phyloP scores from a whole-genome alignment of 169 alveolate genomes.

The Cryptosporidium viatorum region DNA sequence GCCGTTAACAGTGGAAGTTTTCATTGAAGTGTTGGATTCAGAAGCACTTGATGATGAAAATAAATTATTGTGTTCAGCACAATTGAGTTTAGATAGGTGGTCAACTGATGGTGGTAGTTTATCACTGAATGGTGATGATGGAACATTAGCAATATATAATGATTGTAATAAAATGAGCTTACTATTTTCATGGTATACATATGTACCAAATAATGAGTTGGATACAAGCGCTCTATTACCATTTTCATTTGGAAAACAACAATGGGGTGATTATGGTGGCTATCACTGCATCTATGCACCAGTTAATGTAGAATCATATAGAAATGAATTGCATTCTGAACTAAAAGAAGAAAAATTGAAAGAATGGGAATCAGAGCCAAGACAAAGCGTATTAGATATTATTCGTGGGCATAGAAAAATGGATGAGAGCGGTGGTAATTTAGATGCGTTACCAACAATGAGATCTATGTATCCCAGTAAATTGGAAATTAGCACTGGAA shows the following conservation, averaged over 20 bases:
- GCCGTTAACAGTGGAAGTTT: slow-evolving; percentile 58
- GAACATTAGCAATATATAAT: slow-evolving; percentile 67
- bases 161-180: slow-evolving; percentile 71
- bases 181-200: slow-evolving; percentile 73
- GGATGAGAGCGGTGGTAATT: slow-evolving; percentile 70
- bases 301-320: slow-evolving; percentile 45
- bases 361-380: slow-evolving; percentile 75
- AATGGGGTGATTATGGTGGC: slow-evolving; percentile 75
- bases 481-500: slow-evolving; percentile 71
- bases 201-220: slow-evolving; percentile 70
- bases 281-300: slow-evolving; percentile 68
- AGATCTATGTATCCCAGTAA: slow-evolving; percentile 71
- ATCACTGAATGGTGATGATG: slow-evolving; percentile 60
- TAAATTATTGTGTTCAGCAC: slow-evolving; percentile 66
- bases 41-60: slow-evolving; percentile 73
- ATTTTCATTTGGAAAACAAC: slow-evolving; percentile 75
- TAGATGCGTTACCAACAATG: slow-evolving; percentile 53
- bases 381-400: slow-evolving; percentile 63
- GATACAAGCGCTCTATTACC: slow-evolving; percentile 75
- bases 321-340: slow-evolving; percentile 60
- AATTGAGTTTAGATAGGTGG: slow-evolving; percentile 73
- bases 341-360: slow-evolving; percentile 55
- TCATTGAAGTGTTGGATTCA: slow-evolving; percentile 71
- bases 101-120: slow-evolving; percentile 65
- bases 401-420: slow-evolving; percentile 53